These are phyloP conservation scores for Hysterangium stoloniferum DNA, from an alignment of 768 basidiomycete species.

Conservation along the genomic window DNA sequence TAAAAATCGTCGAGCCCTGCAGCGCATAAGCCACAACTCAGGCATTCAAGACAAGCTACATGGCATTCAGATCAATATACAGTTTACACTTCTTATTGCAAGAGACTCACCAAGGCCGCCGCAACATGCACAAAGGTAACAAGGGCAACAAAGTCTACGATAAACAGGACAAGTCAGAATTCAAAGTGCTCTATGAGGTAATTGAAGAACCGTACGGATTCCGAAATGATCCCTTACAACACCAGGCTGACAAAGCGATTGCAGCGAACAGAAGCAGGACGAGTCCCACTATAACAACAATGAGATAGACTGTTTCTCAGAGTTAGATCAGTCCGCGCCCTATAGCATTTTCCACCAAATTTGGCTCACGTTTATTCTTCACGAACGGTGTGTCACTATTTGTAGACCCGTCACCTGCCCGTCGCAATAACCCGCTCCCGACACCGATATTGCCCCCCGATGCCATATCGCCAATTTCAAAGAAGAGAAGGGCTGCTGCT, in stretches of 20 bases:
- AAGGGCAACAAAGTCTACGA: slow-evolving; percentile 46
- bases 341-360: not conserved
- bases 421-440: not conserved
- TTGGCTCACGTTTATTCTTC: slow-evolving; percentile 15
- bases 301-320: slow-evolving; percentile 45
- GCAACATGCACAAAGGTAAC: slow-evolving; percentile 66
- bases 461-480: not conserved
- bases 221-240: slow-evolving; percentile 51
- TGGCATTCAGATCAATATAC: not conserved
- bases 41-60: slow-evolving; percentile 57
- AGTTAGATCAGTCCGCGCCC: not conserved
- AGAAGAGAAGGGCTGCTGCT: not conserved
- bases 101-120: slow-evolving; percentile 49
- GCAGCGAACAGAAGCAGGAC: slow-evolving; percentile 45
- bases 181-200: not conserved
- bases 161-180: not conserved
- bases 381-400: slow-evolving; percentile 6
- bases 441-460: not conserved
- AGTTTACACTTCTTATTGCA: not conserved
- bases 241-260: slow-evolving; percentile 58
- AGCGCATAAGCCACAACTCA: slow-evolving; percentile 61
- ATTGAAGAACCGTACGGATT: slow-evolving; percentile 33
- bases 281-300: slow-evolving; percentile 58
- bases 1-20: slow-evolving; percentile 35
- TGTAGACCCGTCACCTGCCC: not conserved